phyloP scores from a whole-genome alignment of 1,139 yeast species.

The Taiozyma onychis region DNA sequence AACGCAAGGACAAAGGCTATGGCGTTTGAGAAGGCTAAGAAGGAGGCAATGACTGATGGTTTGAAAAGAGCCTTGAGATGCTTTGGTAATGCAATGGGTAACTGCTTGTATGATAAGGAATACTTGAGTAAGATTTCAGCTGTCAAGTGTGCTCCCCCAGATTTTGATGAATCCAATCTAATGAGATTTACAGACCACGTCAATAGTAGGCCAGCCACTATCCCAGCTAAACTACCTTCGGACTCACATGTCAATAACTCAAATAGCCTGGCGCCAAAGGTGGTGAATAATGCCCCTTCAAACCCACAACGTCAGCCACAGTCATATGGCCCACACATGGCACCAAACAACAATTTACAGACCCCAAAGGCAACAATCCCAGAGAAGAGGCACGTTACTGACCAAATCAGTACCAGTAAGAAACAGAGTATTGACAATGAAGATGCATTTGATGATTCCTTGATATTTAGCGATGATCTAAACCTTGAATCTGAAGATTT shows the following conservation, averaged over 20 bases:
- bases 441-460: constrained; percentile 57
- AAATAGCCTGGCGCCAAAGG: neutral
- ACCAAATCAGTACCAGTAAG: constrained; percentile 1
- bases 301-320: constrained; percentile 1
- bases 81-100: constrained; percentile 77
- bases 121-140: constrained; percentile 50
- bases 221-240: neutral
- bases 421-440: constrained; percentile 15
- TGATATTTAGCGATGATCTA: constrained; percentile 60
- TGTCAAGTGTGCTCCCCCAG: constrained; percentile 45
- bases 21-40: constrained; percentile 78
- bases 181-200: constrained; percentile 33
- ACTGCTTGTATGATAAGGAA: constrained; percentile 70
- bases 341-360: neutral
- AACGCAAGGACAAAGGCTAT: constrained; percentile 64
- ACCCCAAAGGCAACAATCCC: constrained; percentile 6
- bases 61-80: constrained; percentile 70
- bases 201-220: neutral
- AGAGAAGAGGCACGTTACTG: constrained; percentile 9
- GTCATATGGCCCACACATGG: neutral
- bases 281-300: neutral
- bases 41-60: constrained; percentile 80
- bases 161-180: constrained; percentile 43
- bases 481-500: constrained; percentile 33
- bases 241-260: neutral